phyloP scores from a whole-genome alignment of 352 stramenopile genomes.

The Thalassiosira hispida region DNA sequence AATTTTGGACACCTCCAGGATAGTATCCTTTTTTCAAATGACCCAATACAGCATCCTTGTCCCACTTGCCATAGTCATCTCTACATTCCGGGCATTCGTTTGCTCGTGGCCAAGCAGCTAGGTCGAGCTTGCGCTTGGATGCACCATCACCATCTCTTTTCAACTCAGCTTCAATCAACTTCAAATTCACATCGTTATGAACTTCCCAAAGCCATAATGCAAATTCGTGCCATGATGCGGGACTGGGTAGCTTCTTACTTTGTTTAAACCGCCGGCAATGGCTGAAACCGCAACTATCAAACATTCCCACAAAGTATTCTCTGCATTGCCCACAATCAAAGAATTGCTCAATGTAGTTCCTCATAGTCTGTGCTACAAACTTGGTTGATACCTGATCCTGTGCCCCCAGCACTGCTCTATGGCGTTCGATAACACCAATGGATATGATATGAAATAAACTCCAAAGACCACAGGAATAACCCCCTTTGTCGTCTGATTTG shows the following conservation, averaged over 20 bases:
- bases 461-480: conserved; percentile 59
- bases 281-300: conserved; percentile 53
- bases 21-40: conserved; percentile 60
- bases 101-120: conserved; percentile 39
- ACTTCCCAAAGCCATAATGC: conserved; percentile 56
- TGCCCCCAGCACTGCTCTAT: conserved; percentile 53
- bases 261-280: conserved; percentile 53
- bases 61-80: conserved; percentile 41
- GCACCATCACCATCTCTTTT: conserved; percentile 7
- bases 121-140: conserved; percentile 32
- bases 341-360: conserved; percentile 58
- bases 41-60: conserved; percentile 34
- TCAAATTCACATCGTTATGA: conserved; percentile 60
- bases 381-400: conserved; percentile 53
- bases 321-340: conserved; percentile 48
- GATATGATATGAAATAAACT: conserved; percentile 59
- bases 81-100: conserved; percentile 45
- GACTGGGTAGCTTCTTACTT: conserved; percentile 29
- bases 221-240: conserved; percentile 56
- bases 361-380: conserved; percentile 48
- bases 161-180: conserved; percentile 35
- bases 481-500: conserved; percentile 20
- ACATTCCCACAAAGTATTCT: conserved; percentile 49
- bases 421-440: conserved; percentile 56
- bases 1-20: conserved; percentile 61